Conservation (phyloP, 2,329 filamentous ascomycete species). For the Coniochaeta sp. region DNA sequence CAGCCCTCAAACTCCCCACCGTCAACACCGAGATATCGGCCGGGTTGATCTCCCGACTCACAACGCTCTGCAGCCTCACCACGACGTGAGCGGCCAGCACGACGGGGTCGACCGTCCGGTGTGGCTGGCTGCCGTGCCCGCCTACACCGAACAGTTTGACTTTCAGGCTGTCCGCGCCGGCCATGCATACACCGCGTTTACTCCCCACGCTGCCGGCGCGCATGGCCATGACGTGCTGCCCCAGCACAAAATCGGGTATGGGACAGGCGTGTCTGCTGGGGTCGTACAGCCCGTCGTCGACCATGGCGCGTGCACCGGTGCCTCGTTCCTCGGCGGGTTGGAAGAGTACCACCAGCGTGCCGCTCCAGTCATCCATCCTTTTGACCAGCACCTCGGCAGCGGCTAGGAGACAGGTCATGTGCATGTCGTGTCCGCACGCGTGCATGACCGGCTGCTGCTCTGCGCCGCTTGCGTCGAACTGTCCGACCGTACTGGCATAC, state of each 20-base stretch:
- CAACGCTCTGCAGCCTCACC: constrained; percentile 24
- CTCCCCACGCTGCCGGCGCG: constrained; percentile 24
- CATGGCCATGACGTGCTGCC: constrained; percentile 23
- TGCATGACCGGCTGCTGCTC: constrained; percentile 55
- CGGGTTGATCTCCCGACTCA: constrained; percentile 22
- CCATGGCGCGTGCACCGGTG: constrained; percentile 45
- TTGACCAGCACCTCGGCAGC: constrained; percentile 42
- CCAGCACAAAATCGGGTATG: constrained; percentile 26
- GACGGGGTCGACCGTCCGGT: constrained; percentile 36
- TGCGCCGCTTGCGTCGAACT: constrained; percentile 34
- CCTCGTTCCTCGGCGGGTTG: constrained; percentile 62
- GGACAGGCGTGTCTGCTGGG: constrained; percentile 16
- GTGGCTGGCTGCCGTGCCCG: constrained; percentile 34
- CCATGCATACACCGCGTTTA: constrained; percentile 15
- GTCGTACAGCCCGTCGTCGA: constrained; percentile 29
- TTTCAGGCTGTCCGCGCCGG: constrained; percentile 17
- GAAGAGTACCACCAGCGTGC: constrained; percentile 58
- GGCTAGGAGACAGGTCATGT: constrained; percentile 52
- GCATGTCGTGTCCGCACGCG: constrained; percentile 62
- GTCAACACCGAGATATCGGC: constrained; percentile 35
- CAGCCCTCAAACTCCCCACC: constrained; percentile 33
- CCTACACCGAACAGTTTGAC: constrained; percentile 29
- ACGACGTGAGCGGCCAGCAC: constrained; percentile 35
- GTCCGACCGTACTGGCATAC: constrained; percentile 33
- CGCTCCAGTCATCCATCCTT: constrained; percentile 43